Evolutionary conservation across 2,329 filamentous ascomycete species (phyloP).

Genomic region (Penicillium decumbens): DNA sequence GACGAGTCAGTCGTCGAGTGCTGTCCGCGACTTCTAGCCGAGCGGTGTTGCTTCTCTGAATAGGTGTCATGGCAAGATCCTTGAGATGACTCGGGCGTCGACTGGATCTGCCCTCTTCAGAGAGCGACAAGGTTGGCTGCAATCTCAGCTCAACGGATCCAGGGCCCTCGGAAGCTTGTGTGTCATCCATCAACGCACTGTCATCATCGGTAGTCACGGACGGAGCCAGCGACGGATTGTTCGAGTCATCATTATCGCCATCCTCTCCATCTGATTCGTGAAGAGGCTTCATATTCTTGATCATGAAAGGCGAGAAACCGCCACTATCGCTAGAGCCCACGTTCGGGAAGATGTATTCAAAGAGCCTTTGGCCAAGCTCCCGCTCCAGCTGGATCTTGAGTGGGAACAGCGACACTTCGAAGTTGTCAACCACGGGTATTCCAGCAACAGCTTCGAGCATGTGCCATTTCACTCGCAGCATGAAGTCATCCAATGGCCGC

Average conservation of each 20-base stretch:
- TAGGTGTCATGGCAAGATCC: conserved; percentile 34
- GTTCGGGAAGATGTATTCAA: conserved; percentile 96
- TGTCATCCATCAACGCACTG: conserved; percentile 43
- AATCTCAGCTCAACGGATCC: conserved; percentile 77
- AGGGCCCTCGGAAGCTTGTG: conserved; percentile 55
- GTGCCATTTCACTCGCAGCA: conserved; percentile 93
- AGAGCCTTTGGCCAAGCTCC: conserved; percentile 85
- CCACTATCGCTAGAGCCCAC: conserved; percentile 55
- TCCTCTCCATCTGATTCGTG: conserved; percentile 46
- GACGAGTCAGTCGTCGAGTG: conserved; percentile 27
- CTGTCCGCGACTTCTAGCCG: conserved; percentile 20
- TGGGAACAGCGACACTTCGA: conserved; percentile 89
- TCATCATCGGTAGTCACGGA: conserved; percentile 37
- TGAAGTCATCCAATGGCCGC: conserved; percentile 61
- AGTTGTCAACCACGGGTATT: conserved; percentile 94
- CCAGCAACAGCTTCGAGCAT: conserved; percentile 98
- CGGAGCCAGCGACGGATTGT: conserved; percentile 21
- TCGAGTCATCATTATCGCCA: conserved; percentile 20
- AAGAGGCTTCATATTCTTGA: conserved; percentile 50
- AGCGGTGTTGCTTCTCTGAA: conserved; percentile 26
- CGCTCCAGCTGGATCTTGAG: conserved; percentile 90
- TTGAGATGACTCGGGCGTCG: conserved; percentile 30
- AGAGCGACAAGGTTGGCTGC: conserved; percentile 68
- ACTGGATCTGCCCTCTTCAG: conserved; percentile 39
- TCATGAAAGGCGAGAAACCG: conserved; percentile 50